Base-by-base conservation (phyloP, 768 basidiomycete species). In the Termitomyces sp. region DNA sequence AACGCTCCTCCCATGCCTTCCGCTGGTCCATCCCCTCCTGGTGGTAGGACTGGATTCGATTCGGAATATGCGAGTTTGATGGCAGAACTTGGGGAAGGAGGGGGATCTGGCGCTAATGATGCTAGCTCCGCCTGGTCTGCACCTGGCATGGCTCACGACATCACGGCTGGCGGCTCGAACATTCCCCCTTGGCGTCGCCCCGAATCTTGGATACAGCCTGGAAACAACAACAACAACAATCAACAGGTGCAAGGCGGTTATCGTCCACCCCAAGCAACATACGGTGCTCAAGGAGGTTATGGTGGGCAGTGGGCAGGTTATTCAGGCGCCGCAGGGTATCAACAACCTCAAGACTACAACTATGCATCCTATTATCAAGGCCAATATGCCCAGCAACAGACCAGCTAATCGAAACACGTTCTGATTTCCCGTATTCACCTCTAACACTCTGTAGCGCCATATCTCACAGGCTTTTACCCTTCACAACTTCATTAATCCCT, bases 51-150 rank as follows among this genome's bases (percentile, higher is more conserved):
- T 68, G 90, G 90, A 28, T 98, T 98, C 76, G 97, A 99, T 74
- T 96, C 95, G 13, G 97, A 99, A 78, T 98, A 98, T 69, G 94
- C 94, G 44, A 94, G 86, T 68, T 78, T 99, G 65, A 96, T 99
- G 96, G 95, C 93, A 54, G 97, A 99, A 79, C 84, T 99, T 40
- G 97, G 97, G 57, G 97, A 99, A 78, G 84, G 84, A 38, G 84
- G 78, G 62, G 83, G 86, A 52, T 57, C 57, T 28, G 76, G 78
- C 35, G 74, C 80, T 55, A 80, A 78, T 56, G 90, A 88, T 69
- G 73, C 78, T 46, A 84, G 82, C 68, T 78, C 81, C 36, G 71
- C 81, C 16, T 85, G 83, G 84, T 78, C 80, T 53, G 79, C 76
- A 57, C 79, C 81, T 7, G 74, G 70, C 64, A 76, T 75, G 68